phyloP scores from a whole-genome alignment of 495 filamentous ascomycete species.

The Penicillium argentinense region DNA sequence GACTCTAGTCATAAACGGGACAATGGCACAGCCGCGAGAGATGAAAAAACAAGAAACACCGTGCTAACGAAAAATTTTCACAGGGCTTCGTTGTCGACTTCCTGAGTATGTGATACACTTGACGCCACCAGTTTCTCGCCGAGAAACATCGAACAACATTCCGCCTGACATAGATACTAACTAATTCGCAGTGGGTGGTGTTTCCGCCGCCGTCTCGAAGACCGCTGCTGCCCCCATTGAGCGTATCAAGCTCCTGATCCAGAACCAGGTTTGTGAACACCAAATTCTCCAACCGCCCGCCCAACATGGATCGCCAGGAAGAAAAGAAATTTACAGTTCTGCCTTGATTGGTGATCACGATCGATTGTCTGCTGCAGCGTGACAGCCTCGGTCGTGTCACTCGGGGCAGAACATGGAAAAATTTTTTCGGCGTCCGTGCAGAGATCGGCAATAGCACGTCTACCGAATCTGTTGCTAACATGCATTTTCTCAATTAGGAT shows the following conservation, averaged over 20 bases:
- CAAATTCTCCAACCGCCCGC: not conserved
- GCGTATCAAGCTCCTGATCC: conserved; percentile 99
- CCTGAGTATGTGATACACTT: conserved; percentile 75
- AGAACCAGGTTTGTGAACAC: conserved; percentile 81
- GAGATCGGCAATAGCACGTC: conserved; percentile 10
- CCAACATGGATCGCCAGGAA: not conserved
- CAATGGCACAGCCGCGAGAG: too few relatives aligned
- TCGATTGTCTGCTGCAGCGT: not conserved
- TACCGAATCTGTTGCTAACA: conserved; percentile 18
- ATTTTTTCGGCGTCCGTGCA: conserved; percentile 10
- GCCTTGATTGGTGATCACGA: not conserved
- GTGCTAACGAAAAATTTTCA: conserved; percentile 38
- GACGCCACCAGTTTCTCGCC: conserved; percentile 1
- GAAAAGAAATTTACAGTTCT: not conserved
- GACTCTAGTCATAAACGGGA: too few relatives aligned
- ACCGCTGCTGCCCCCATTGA: conserved; percentile 99
- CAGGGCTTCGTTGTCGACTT: conserved; percentile 84
- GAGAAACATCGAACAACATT: conserved; percentile 2
- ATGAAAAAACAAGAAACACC: not conserved
- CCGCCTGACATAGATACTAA: conserved; percentile 25
- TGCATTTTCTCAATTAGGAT: conserved; percentile 61
- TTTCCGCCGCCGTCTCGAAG: conserved; percentile 99
- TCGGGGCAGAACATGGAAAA: conserved; percentile 1
- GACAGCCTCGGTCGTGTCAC: not conserved
- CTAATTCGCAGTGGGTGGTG: conserved; percentile 84